Evolutionary conservation across 2,329 filamentous ascomycete species (phyloP), one percentile per base, ranked within the genome.

Genomic region (Stagonosporopsis vannaccii): DNA sequence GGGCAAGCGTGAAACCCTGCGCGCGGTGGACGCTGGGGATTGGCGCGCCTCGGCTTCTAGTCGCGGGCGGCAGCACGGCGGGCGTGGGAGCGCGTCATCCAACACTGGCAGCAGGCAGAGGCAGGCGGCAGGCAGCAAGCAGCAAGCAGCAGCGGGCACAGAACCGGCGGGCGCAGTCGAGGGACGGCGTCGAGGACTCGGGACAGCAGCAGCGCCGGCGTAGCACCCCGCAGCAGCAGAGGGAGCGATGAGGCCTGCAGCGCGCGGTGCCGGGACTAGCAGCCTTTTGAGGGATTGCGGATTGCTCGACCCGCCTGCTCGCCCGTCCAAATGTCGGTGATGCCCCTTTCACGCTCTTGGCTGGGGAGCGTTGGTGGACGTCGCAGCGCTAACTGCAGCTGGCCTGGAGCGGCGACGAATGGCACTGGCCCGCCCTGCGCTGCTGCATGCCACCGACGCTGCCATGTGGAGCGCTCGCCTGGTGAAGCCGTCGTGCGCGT

Each of bases 301-400:
- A 39, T 43, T 51, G 53, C 53, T 49, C 44, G 33, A 52, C 54
- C 39, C 54, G 54, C 39, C 48, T 52, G 49, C 48, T 40, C 40
- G 44, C 39, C 54, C 39, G 49, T 49, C 54, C 44, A 58, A 57
- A 57, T 57, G 54, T 58, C 54, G 48, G 54, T 49, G 44, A 58
- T 59, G 63, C 56, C 66, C 69, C 67, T 70, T 68, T 68, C 60
- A 58, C 58, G 45, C 44, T 47, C 63, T 67, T 66, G 65, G 61
- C 65, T 47, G 59, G 51, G 50, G 60, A 58, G 55, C 59, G 62
- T 49, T 42, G 50, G 51, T 64, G 59, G 60, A 44, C 26, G 44
- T 44, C 47, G 19, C 45, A 61, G 66, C 65, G 66, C 66, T 69
- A 69, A 59, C 62, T 61, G 43, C 33, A 49, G 54, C 44, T 40